Percentiles rank a stretch among this genome's conserved stretches.
Evolutionary conservation across 2,329 filamentous ascomycete species (phyloP).

Genomic region (Neurospora sp.): DNA sequence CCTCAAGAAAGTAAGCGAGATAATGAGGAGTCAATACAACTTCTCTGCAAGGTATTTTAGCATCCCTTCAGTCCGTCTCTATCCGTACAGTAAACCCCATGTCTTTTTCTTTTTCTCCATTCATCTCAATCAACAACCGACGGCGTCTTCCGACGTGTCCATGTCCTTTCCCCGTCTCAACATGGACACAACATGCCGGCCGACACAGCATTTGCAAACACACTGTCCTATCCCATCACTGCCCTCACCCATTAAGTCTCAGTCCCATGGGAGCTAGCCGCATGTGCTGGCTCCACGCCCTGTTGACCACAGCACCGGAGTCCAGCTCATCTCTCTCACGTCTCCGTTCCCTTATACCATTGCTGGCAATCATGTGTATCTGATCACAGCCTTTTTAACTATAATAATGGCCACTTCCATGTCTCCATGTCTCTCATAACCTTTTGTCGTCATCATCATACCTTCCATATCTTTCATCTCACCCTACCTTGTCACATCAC

Average conservation of each 20-base stretch:
- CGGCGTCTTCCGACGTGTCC: not conserved
- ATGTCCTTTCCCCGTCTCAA: not conserved
- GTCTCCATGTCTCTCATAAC: not conserved
- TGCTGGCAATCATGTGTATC: not conserved
- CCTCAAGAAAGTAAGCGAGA: slow-evolving; percentile 17
- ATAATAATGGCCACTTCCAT: not conserved
- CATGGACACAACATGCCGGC: not conserved
- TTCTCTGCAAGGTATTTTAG: slow-evolving; percentile 16
- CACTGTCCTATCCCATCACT: not conserved
- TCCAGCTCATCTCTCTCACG: not conserved
- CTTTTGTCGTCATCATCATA: not conserved
- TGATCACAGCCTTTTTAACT: not conserved
- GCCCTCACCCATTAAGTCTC: not conserved
- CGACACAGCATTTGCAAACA: not conserved
- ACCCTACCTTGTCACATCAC: not conserved
- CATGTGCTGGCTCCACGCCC: not conserved
- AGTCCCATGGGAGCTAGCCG: not conserved
- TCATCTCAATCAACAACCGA: not conserved
- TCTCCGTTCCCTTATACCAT: not conserved
- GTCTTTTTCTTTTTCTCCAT: not conserved
- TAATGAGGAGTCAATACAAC: slow-evolving; percentile 17
- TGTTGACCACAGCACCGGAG: not conserved
- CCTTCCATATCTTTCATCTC: not conserved
- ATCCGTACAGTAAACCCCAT: not conserved
- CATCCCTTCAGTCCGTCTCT: not conserved